Conservation (phyloP, 2,329 filamentous ascomycete genomes). For the Hypoxylon sp. region DNA sequence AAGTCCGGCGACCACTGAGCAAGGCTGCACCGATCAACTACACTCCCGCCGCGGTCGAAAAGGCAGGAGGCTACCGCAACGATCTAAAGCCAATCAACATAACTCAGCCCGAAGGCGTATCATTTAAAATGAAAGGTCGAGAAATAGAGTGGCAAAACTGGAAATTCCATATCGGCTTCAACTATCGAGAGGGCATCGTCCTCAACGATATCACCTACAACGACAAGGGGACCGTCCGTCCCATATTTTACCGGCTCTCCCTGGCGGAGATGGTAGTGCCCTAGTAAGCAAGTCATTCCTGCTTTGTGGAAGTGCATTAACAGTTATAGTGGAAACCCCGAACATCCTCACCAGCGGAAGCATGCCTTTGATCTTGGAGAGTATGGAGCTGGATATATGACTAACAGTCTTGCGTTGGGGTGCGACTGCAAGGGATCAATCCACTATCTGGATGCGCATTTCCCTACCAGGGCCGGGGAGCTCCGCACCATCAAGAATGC, state of each 20-base stretch:
- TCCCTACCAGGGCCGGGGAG: constrained; percentile 82
- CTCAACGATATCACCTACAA: constrained; percentile 91
- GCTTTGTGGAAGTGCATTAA: constrained; percentile 27
- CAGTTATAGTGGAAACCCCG: constrained; percentile 72
- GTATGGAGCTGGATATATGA: constrained; percentile 86
- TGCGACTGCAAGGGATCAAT: constrained; percentile 93
- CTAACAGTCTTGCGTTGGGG: constrained; percentile 79
- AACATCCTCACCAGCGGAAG: constrained; percentile 83
- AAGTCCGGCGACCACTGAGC: constrained; percentile 79
- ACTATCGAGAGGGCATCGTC: constrained; percentile 92
- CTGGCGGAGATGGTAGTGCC: constrained; percentile 95
- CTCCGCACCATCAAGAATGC: constrained; percentile 89
- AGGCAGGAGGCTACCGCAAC: constrained; percentile 78
- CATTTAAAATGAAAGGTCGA: constrained; percentile 81
- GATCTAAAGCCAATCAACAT: constrained; percentile 90
- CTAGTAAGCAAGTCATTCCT: constrained; percentile 62
- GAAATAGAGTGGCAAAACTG: constrained; percentile 92
- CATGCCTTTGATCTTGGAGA: constrained; percentile 86
- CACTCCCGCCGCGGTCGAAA: constrained; percentile 77
- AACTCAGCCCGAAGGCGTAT: constrained; percentile 89
- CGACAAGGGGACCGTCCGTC: constrained; percentile 81
- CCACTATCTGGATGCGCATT: constrained; percentile 89
- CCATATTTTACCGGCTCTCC: constrained; percentile 89
- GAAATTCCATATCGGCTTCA: constrained; percentile 93
- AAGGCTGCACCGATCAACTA: constrained; percentile 83